Percentiles rank a stretch among this genome's conserved stretches.
These are phyloP conservation scores for Diaporthe ilicicola DNA, from an alignment of 2,329 filamentous ascomycete genomes.

Conservation along the genomic window DNA sequence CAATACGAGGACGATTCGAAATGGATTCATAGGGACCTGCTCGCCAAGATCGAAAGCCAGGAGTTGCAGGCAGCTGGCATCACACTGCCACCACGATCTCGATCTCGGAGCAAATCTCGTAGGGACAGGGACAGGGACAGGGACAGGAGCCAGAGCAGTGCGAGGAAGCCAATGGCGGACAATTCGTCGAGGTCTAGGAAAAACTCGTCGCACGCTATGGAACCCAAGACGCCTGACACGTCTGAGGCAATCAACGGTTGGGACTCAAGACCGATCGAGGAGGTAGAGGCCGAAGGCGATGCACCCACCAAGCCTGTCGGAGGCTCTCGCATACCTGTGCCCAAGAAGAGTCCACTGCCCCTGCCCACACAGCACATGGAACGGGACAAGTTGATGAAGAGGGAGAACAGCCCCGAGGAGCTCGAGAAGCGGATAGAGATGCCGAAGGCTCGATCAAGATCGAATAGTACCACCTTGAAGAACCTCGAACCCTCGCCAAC, in stretches of 20 bases:
- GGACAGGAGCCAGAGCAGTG: conserved; percentile 52
- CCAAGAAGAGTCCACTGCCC: conserved; percentile 80
- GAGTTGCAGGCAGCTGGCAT: conserved; percentile 84
- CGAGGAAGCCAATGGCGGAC: conserved; percentile 44
- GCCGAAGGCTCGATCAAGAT: conserved; percentile 70
- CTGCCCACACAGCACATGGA: conserved; percentile 77
- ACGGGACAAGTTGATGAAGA: conserved; percentile 73
- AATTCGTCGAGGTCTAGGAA: conserved; percentile 50
- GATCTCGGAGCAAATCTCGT: conserved; percentile 60
- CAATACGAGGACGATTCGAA: conserved; percentile 68
- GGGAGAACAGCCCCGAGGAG: conserved; percentile 58
- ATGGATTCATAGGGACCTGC: conserved; percentile 88
- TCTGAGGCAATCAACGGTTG: conserved; percentile 58
- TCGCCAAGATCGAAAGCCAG: conserved; percentile 81
- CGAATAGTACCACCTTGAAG: conserved; percentile 69
- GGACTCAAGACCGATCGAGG: conserved; percentile 81
- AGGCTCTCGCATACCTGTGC: conserved; percentile 86
- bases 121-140: conserved; percentile 54
- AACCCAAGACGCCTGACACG: conserved; percentile 48
- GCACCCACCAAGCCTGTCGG: conserved; percentile 63
- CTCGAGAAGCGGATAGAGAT: conserved; percentile 69
- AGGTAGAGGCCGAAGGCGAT: conserved; percentile 71
- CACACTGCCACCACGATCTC: conserved; percentile 62
- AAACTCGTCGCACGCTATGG: conserved; percentile 51
- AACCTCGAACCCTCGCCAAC: conserved; percentile 58